A percentile compares a stretch with the other conserved stretches of the same genome.
These are phyloP conservation scores for Cerioporus squamosus DNA, from an alignment of 1,284 basidiomycete genomes.

Conservation along the genomic window DNA sequence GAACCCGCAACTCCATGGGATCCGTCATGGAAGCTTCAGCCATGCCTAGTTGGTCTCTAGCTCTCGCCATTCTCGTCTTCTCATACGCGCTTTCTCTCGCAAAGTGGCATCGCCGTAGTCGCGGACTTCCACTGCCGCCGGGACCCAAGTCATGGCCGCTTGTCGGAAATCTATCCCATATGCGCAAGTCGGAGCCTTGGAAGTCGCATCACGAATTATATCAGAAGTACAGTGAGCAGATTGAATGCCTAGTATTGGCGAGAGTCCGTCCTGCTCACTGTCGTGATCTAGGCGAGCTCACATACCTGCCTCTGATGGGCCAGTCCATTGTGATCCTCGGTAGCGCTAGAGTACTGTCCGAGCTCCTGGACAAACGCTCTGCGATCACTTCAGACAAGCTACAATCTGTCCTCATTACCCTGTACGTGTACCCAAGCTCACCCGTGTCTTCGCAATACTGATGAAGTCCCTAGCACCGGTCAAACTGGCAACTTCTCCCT, in stretches of 20 bases:
- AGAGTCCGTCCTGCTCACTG: background rate
- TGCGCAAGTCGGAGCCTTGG: background rate
- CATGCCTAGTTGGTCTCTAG: too few relatives aligned
- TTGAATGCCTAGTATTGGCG: background rate
- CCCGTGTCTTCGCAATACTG: background rate
- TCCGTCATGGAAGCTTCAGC: too few relatives aligned
- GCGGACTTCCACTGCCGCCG: background rate
- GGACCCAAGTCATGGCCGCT: background rate
- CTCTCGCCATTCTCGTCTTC: too few relatives aligned
- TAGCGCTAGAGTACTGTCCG: background rate
- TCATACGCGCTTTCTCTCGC: background rate
- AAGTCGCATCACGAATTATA: background rate
- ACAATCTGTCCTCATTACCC: background rate
- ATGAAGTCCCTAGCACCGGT: background rate
- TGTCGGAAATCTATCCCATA: background rate
- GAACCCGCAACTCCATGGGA: too few relatives aligned
- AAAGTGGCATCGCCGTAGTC: background rate
- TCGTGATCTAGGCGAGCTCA: background rate
- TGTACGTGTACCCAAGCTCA: background rate
- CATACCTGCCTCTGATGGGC: constrained; percentile 1
- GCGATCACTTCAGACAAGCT: constrained; percentile 1
- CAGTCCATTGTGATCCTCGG: constrained; percentile 4
- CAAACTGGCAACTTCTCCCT: constrained; percentile 2
- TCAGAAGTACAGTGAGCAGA: background rate
- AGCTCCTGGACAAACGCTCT: constrained; percentile 12